These are phyloP conservation scores for Pseudopithomyces maydicus DNA, from an alignment of 2,329 filamentous ascomycete genomes.

Conservation along the genomic window DNA sequence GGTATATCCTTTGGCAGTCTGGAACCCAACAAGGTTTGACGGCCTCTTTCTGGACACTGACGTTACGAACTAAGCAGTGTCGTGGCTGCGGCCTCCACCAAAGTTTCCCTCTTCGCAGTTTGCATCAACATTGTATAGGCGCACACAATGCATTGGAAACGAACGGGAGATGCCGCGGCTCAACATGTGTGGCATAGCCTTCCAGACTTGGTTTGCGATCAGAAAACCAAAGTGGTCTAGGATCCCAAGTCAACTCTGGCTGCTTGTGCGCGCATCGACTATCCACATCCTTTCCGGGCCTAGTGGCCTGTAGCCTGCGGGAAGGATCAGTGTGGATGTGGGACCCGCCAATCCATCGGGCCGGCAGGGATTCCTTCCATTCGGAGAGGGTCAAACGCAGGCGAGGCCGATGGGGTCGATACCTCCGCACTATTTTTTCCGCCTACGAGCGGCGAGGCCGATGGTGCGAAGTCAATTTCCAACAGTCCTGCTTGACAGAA, in stretches of 20 bases:
- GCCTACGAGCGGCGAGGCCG: constrained; percentile 25
- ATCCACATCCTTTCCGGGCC: constrained; percentile 13
- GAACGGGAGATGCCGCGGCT: not conserved
- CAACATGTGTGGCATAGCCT: not conserved
- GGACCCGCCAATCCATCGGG: constrained; percentile 11
- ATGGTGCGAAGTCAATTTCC: constrained; percentile 13
- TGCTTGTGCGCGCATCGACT: constrained; percentile 2
- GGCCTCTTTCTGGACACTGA: not conserved
- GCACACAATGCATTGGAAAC: not conserved
- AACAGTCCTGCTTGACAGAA: constrained; percentile 8
- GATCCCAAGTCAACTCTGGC: not conserved
- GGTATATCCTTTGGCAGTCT: not conserved
- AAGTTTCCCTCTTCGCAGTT: not conserved
- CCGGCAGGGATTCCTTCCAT: constrained; percentile 4
- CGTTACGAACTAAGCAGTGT: not conserved
- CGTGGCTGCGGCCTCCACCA: not conserved
- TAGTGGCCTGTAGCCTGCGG: constrained; percentile 11
- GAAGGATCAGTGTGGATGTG: constrained; percentile 10
- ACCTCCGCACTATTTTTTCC: constrained; percentile 14
- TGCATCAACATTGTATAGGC: not conserved
- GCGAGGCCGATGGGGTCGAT: constrained; percentile 31
- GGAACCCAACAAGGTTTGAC: not conserved
- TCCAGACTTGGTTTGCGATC: not conserved
- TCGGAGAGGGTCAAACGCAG: constrained; percentile 17
- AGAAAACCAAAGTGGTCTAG: not conserved